phyloP scores from a whole-genome alignment of 176 grass and related monocot genomes.

The Ananas comosus region DNA sequence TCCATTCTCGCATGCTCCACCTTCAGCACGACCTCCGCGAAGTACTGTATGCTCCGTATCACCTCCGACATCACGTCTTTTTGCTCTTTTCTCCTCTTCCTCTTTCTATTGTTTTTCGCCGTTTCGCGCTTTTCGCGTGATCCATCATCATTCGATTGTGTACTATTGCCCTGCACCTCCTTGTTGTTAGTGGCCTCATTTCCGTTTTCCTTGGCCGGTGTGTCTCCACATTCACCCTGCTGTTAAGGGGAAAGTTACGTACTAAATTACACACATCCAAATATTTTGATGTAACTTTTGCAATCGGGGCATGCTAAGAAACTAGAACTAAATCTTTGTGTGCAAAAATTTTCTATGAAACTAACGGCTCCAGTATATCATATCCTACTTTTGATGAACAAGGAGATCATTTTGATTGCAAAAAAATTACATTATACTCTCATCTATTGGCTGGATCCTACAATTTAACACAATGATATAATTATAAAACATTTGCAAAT shows the following conservation, averaged over 20 bases:
- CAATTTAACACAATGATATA: too few relatives aligned
- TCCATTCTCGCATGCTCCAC: constrained; percentile 65
- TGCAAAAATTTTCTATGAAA: too few relatives aligned
- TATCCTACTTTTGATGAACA: too few relatives aligned
- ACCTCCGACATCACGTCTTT: neutral
- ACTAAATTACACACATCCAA: too few relatives aligned
- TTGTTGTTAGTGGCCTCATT: neutral
- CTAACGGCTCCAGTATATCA: too few relatives aligned
- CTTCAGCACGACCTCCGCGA: constrained; percentile 57
- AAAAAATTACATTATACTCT: too few relatives aligned
- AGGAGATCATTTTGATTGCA: too few relatives aligned
- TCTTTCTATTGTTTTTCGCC: neutral
- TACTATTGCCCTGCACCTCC: neutral
- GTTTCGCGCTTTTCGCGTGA: neutral
- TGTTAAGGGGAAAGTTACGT: neutral
- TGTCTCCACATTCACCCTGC: neutral
- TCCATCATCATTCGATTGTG: neutral
- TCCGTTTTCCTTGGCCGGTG: neutral
- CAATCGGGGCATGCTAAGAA: too few relatives aligned
- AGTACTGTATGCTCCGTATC: constrained; percentile 60
- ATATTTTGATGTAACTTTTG: too few relatives aligned
- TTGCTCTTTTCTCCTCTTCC: constrained; percentile 9
- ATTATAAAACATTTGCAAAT: too few relatives aligned
- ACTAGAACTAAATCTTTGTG: too few relatives aligned
- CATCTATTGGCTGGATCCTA: too few relatives aligned